Evolutionary conservation across 306 rosid species (phyloP).

Genomic region (Quercus berberidifolia): DNA sequence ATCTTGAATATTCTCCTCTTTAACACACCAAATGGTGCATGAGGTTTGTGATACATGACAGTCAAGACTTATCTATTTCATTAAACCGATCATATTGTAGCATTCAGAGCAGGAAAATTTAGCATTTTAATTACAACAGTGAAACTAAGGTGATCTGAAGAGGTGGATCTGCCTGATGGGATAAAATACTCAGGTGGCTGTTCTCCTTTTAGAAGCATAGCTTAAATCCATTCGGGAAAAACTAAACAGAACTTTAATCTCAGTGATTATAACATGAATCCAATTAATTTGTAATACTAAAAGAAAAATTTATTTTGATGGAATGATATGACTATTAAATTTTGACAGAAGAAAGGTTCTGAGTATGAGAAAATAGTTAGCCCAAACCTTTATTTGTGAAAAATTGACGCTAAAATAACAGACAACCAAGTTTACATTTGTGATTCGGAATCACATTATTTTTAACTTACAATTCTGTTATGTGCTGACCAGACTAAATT

Average conservation of each 20-base stretch:
- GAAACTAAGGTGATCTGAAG: neutral
- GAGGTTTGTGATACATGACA: neutral
- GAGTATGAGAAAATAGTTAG: neutral
- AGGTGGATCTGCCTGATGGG: neutral
- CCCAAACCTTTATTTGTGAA: neutral
- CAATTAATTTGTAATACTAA: too few species aligned
- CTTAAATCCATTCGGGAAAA: neutral
- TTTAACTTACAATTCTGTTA: neutral
- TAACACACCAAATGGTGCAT: neutral
- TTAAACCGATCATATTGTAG: neutral
- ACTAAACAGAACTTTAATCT: neutral
- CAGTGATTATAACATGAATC: neutral
- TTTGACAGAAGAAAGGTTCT: neutral
- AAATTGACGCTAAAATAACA: neutral
- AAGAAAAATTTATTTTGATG: neutral
- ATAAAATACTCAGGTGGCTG: neutral
- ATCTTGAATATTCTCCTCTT: neutral
- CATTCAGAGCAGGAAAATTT: neutral
- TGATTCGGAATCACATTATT: slow-evolving; percentile 14
- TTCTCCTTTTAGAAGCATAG: neutral
- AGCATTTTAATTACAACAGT: neutral
- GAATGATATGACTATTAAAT: neutral
- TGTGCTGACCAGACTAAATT: slow-evolving; percentile 2
- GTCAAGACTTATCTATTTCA: neutral
- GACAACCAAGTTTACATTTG: neutral